phyloP scores from a whole-genome alignment of 768 basidiomycete species.

The Galerina sulciceps region DNA sequence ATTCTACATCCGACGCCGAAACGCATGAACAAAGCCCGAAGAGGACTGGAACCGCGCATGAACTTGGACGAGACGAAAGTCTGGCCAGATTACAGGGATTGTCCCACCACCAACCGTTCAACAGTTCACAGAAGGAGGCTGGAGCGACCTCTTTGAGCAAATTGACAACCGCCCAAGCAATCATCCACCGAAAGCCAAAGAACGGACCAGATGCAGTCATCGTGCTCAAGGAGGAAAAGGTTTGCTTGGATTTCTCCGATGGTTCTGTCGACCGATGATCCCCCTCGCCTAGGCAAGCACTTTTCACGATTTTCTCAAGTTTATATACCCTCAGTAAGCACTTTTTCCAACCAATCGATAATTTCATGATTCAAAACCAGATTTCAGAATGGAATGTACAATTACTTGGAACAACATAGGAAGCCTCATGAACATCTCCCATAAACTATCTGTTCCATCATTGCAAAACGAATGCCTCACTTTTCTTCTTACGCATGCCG shows the following conservation, averaged over 20 bases:
- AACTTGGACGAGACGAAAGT: conserved; percentile 54
- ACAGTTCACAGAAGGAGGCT: background rate
- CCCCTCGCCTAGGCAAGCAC: conserved; percentile 61
- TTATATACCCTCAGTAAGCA: conserved; percentile 89
- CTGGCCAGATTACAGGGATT: conserved; percentile 65
- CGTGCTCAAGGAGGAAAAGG: conserved; percentile 88
- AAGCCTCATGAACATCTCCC: conserved; percentile 86
- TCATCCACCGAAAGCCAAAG: conserved; percentile 44
- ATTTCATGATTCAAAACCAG: background rate
- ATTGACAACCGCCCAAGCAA: conserved; percentile 38
- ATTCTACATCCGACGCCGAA: conserved; percentile 42
- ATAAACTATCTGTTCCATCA: conserved; percentile 84
- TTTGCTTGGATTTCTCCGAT: conserved; percentile 29
- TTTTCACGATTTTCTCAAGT: conserved; percentile 94
- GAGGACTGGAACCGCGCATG: conserved; percentile 31
- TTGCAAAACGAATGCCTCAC: conserved; percentile 82
- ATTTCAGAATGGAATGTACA: conserved; percentile 71
- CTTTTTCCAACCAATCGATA: background rate
- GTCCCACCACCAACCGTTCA: background rate
- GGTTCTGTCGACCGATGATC: background rate
- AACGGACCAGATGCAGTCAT: conserved; percentile 81
- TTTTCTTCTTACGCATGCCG: conserved; percentile 91
- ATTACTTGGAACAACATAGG: conserved; percentile 97
- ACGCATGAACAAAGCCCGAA: conserved; percentile 32
- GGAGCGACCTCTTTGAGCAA: conserved; percentile 13